Evolutionary conservation across 2,329 filamentous ascomycete genomes (phyloP), one percentile per base, ranked within the genome.

Genomic region (Nigrospora sphaerica): DNA sequence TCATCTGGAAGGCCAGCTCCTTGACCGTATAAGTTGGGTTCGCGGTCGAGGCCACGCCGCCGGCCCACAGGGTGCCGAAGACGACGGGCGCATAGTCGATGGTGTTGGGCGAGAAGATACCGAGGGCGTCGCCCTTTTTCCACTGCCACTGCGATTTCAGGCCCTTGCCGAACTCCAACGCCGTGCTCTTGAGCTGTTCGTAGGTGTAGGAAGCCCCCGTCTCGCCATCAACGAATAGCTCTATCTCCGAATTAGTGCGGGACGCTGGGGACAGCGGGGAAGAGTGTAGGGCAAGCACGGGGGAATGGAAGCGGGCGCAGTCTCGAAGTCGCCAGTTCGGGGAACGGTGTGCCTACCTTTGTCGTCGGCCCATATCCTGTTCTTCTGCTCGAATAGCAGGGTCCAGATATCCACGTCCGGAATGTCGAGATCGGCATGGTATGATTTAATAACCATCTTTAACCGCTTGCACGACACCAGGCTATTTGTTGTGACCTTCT

Each of bases 11-110:
- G 5, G 85, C 82, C 32, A 96, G 75, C 66, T 97, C 92, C 11
- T 88, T 81, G 12, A 78, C 79, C 0, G 87, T 95, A 67, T 95
- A 95, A 4, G 83, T 81, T 17, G 91, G 90, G 60, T 96, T 96
- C 3, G 88, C 90, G 0, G 91, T 89, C n/a, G 85, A 89, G 12
- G 88, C 69, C 44, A 88, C 72, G 31, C 87, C 90, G 39, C 90
- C 91, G 1, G 88, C 86, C 86, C 88, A 96, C 53, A 86, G 80
- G 11, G 81, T 76, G 28, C 90, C 91, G 73, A 88, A 88, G 64
- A 81, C 88, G 40, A 90, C 66, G 3, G 84, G 72, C 0, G 88
- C 84, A 0, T 85, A 88, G 63, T 96, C 91, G 60, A 96, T 85
- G 63, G 77, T 83, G 63, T 97, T 96, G 28, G 90, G 87, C 4